Evolutionary conservation across 345 rosid species (phyloP), one percentile per base, ranked within the genome.

Genomic region (Nasturtium officinale): DNA sequence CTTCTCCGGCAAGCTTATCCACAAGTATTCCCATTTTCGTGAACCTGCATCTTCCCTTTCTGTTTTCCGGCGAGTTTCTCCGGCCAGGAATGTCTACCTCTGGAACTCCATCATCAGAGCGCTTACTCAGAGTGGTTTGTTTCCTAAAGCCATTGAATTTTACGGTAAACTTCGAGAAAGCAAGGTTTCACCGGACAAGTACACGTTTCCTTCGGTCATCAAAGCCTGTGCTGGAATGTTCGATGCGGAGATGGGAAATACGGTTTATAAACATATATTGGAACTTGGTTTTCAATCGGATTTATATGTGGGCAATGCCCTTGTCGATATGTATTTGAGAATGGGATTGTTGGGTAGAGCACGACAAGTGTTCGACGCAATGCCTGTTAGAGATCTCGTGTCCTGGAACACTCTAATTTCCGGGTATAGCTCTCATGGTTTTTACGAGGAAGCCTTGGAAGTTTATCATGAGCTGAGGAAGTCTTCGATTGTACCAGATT

Each of bases 21-120:
- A 81, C 81, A 87, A 80, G 47, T 87, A 87, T 73, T 82, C 88
- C n/a, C 81, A 54, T 10, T 59, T 87, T 65, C 67, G 75, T 29
- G 74, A 82, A 38, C 85, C 86, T 30, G 18, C 4, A 18, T 82
- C 88, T 66, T 84, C 85, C 5, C 80, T 89, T 78, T 73, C 78
- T n/a, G 82, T 89, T 47, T 89, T 89, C 74, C 55, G 67, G 59
- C 76, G 71, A 35, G 57, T 81, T 58, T 76, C 85, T 6, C 82
- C 83, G 59, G 42, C 86, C 40, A 40, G 58, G 16, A 84, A 77
- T 78, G 84, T 80, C 10, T 89, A 83, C 65, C 84, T 65, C 3
- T 89, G 91, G 96, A 87, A 87, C 53, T 80, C 90, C 1, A 71
- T 89, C 78, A 77, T 89, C 57, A 81, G 96, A 81, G 89, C 87